Conservation (phyloP, 495 filamentous ascomycete species). For the Physcia stellaris region DNA sequence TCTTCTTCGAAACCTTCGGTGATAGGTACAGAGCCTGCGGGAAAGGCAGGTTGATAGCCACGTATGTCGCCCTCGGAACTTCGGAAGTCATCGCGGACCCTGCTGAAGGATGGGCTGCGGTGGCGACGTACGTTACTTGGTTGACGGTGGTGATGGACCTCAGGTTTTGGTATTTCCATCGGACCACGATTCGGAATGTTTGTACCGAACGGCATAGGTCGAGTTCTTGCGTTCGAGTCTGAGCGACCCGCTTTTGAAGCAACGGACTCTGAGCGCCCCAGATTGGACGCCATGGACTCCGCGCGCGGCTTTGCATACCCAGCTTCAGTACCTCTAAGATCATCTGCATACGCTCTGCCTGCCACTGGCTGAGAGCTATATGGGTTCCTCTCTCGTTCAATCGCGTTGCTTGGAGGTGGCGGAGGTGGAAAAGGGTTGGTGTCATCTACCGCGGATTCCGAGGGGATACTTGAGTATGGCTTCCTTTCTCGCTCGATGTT, state of each 20-base stretch:
- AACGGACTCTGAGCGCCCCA: neutral
- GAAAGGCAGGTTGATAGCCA: constrained; percentile 5
- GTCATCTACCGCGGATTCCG: constrained; percentile 31
- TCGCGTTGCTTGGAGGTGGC: constrained; percentile 27
- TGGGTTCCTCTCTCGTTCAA: constrained; percentile 51
- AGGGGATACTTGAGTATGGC: constrained; percentile 26
- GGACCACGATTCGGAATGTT: neutral
- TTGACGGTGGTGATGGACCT: constrained; percentile 11
- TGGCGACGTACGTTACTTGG: constrained; percentile 10
- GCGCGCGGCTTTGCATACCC: constrained; percentile 7
- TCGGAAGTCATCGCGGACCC: constrained; percentile 9
- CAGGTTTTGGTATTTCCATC: constrained; percentile 13
- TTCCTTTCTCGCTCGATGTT: constrained; percentile 39
- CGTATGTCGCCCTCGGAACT: constrained; percentile 15
- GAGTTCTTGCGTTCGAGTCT: constrained; percentile 9
- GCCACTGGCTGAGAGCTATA: constrained; percentile 41
- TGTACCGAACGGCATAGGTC: constrained; percentile 4
- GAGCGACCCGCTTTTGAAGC: constrained; percentile 8
- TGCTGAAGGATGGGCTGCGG: constrained; percentile 17
- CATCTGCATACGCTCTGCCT: constrained; percentile 42
- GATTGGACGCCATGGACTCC: constrained; percentile 2
- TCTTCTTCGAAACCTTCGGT: constrained; percentile 13
- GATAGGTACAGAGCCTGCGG: constrained; percentile 8
- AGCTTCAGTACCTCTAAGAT: constrained; percentile 3
- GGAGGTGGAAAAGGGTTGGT: constrained; percentile 24